Evolutionary conservation across 2,329 filamentous ascomycete genomes (phyloP).

Genomic region (Camptophora hylomeconis): DNA sequence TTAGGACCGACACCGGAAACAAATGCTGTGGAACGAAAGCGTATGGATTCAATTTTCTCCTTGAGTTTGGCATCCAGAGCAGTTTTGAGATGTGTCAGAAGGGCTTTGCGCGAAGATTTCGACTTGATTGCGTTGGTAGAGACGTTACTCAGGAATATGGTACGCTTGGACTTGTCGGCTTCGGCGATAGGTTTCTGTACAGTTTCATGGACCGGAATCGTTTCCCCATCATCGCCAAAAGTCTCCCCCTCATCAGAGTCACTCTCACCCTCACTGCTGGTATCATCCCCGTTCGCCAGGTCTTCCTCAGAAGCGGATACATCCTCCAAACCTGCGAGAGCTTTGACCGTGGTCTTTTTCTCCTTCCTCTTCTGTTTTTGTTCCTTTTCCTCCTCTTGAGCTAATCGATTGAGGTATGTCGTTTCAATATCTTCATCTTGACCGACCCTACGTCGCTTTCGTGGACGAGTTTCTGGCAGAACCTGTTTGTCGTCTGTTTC

Average conservation of each 20-base stretch:
- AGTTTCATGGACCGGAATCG: slow-evolving; percentile 27
- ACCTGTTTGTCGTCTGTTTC: slow-evolving; percentile 2
- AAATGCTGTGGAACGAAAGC: slow-evolving; percentile 89
- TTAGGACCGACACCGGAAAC: slow-evolving; percentile 66
- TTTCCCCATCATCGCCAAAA: slow-evolving; percentile 11
- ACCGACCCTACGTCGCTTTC: slow-evolving; percentile 24
- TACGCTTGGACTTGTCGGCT: slow-evolving; percentile 68
- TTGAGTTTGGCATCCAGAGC: slow-evolving; percentile 46
- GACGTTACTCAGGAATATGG: slow-evolving; percentile 87
- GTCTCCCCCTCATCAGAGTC: slow-evolving; percentile 16
- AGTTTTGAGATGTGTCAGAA: slow-evolving; percentile 65
- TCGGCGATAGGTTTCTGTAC: slow-evolving; percentile 22
- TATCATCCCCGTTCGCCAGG: slow-evolving; percentile 19
- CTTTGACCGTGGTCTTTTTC: slow-evolving; percentile 45
- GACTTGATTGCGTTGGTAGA: slow-evolving; percentile 70
- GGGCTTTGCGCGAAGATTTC: slow-evolving; percentile 64
- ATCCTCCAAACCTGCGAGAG: slow-evolving; percentile 18
- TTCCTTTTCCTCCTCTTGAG: slow-evolving; percentile 18
- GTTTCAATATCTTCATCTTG: slow-evolving; percentile 13
- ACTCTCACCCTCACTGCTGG: slow-evolving; percentile 15
- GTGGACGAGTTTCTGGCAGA: slow-evolving; percentile 6
- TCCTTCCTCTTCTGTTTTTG: slow-evolving; percentile 16
- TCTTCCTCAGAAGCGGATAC: slow-evolving; percentile 24
- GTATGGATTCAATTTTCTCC: slow-evolving; percentile 76
- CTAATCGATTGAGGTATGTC: slow-evolving; percentile 15